Percentiles rank a stretch among this genome's conserved stretches.
Evolutionary conservation across 1,284 basidiomycete genomes (phyloP).

Genomic region (Leucoagaricus sp.): DNA sequence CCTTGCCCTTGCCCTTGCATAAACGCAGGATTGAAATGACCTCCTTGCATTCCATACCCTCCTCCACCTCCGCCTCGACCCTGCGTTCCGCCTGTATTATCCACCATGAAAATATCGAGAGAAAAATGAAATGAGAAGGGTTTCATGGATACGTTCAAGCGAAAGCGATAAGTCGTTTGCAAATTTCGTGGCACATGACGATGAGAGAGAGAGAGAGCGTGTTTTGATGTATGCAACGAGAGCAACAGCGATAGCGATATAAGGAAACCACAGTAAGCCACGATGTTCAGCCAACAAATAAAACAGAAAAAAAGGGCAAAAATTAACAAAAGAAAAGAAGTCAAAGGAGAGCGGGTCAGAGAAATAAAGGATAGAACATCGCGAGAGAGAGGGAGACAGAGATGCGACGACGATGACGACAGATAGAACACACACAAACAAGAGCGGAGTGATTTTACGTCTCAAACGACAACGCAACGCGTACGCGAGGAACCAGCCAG

Average conservation of each 20-base stretch:
- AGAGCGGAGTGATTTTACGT: no score
- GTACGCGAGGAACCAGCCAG: no score
- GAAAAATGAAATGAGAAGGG: not conserved
- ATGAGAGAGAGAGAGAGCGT: conserved; percentile 1
- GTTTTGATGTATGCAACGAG: conserved; percentile 16
- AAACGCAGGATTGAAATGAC: conserved; percentile 75
- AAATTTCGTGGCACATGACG: no score
- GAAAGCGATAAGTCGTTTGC: no score
- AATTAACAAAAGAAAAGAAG: no score
- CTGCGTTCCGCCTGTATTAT: conserved; percentile 42
- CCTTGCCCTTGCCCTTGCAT: conserved; percentile 45
- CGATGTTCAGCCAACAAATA: conserved; percentile 22
- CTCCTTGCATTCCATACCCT: conserved; percentile 43
- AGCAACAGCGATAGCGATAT: conserved; percentile 32
- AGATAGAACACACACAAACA: no score
- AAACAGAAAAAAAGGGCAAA: conserved; percentile 27
- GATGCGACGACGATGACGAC: conserved; percentile 12
- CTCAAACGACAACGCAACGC: conserved; percentile 27
- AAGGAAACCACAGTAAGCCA: conserved; percentile 41
- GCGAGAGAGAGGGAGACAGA: not conserved
- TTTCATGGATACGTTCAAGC: no score
- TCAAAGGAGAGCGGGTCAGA: conserved; percentile 21
- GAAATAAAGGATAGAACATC: conserved; percentile 12
- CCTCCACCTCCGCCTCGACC: conserved; percentile 37
- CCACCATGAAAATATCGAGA: conserved; percentile 11